Conservation (phyloP, 352 stramenopile genomes). For the Pythium monospermum region DNA sequence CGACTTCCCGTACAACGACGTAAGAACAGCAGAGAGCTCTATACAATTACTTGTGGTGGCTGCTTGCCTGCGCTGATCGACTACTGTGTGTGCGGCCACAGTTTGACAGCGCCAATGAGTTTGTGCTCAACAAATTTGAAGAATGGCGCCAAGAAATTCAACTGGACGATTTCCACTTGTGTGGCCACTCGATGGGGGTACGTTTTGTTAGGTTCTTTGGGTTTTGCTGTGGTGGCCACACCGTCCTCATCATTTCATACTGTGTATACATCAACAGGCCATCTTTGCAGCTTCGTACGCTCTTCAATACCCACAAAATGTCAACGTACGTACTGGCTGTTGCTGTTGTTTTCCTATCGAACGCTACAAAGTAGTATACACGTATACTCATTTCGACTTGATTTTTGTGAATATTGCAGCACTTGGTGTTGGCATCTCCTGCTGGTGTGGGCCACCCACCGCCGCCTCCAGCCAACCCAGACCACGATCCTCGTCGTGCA, state of each 20-base stretch:
- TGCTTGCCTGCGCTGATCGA: neutral
- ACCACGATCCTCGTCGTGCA: slow-evolving; percentile 28
- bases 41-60: too few relatives aligned
- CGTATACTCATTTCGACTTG: neutral
- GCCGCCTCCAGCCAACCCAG: slow-evolving; percentile 33
- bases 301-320: slow-evolving; percentile 46
- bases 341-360: neutral
- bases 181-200: slow-evolving; percentile 79
- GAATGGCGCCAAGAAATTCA: slow-evolving; percentile 72
- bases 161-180: slow-evolving; percentile 68
- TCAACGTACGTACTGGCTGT: slow-evolving; percentile 37
- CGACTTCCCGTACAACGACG: slow-evolving; percentile 63
- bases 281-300: slow-evolving; percentile 81
- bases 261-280: too few relatives aligned
- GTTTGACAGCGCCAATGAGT: slow-evolving; percentile 77
- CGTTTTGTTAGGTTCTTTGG: too few relatives aligned
- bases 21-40: too few relatives aligned
- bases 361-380: too few relatives aligned
- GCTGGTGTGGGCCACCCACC: slow-evolving; percentile 58
- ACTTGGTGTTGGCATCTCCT: slow-evolving; percentile 71
- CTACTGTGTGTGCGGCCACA: slow-evolving; percentile 13
- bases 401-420: slow-evolving; percentile 27
- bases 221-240: too few relatives aligned
- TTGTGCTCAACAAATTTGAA: slow-evolving; percentile 65
- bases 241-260: too few relatives aligned